Evolutionary conservation across 768 basidiomycete genomes (phyloP), one percentile per base, ranked within the genome.

Genomic region (Suillus spraguei): DNA sequence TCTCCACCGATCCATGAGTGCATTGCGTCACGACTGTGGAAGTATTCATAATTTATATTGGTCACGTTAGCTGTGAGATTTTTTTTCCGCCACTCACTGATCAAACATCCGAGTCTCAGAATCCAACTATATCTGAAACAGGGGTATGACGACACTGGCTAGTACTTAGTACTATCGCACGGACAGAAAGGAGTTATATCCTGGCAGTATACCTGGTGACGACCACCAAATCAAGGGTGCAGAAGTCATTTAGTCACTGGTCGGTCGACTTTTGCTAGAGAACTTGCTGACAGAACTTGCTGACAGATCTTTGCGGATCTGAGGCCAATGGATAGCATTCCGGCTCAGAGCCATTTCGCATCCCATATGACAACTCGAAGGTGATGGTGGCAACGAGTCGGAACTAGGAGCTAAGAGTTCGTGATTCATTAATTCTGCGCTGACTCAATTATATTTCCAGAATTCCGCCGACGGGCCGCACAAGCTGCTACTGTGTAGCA

Each of bases 81-180:
- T 28, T 28, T 28, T 28, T 28, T 28, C 28, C 2, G 28, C 28
- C 28, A 28, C 28, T 28, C 28, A n/a, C n/a, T n/a, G n/a, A n/a
- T n/a, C n/a, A n/a, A n/a, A n/a, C n/a, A n/a, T n/a, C n/a, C n/a
- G n/a, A n/a, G n/a, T n/a, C n/a, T n/a, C n/a, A n/a, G n/a, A n/a
- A 28, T 28, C 28, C 28, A 28, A 28, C 28, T 28, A 49, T 22
- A 49, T 52, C 52, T 53, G 52, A 53, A 53, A 60, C 49, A 32
- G 36, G 32, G 42, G 39, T 41, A 13, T 13, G 38, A 63, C 13
- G 58, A 50, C n/a, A 10, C 9, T 39, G 38, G 13, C 5, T 39
- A 39, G 38, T 39, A 39, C 13, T 38, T 39, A 39, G 38, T 39
- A 14, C 4, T 39, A 14, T 32, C 17, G 11, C 11, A 36, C 36